Conservation (phyloP, 2,329 filamentous ascomycete genomes). For the Xenosphaeropsis pyriputrescens region DNA sequence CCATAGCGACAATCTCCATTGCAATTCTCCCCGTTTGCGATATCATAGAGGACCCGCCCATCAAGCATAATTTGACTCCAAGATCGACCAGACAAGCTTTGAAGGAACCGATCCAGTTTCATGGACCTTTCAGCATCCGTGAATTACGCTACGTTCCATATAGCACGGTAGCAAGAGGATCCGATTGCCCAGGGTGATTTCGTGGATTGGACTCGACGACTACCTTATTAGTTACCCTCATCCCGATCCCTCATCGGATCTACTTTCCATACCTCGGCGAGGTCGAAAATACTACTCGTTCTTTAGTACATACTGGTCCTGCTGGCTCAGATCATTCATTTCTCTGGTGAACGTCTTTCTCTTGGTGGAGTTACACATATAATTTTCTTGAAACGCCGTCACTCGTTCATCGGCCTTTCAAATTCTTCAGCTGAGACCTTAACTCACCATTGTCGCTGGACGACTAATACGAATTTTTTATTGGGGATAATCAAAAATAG, state of each 20-base stretch:
- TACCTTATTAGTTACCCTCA: too few relatives aligned
- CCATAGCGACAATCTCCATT: too few relatives aligned
- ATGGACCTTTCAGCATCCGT: constrained; percentile 13
- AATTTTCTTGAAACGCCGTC: constrained; percentile 12
- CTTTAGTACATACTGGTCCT: constrained; percentile 28
- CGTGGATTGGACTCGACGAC: too few relatives aligned
- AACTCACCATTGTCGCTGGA: constrained; percentile 33
- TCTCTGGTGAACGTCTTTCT: constrained; percentile 6
- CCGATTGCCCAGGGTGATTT: constrained; percentile 4
- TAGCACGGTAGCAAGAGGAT: constrained; percentile 9
- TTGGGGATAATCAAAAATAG: too few relatives aligned
- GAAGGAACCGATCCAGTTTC: constrained; percentile 5
- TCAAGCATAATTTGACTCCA: too few relatives aligned
- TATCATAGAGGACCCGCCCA: too few relatives aligned
- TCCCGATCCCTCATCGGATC: neutral
- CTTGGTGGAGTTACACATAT: constrained; percentile 20
- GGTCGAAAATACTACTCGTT: constrained; percentile 27
- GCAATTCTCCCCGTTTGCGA: too few relatives aligned
- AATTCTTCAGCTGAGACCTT: constrained; percentile 14
- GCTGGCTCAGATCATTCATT: constrained; percentile 46
- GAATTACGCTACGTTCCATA: constrained; percentile 7
- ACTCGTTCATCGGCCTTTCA: constrained; percentile 10
- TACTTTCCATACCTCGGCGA: constrained; percentile 20
- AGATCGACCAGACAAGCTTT: too few relatives aligned
- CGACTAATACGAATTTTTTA: constrained; percentile 21